Conservation (phyloP, 1,284 basidiomycete genomes). For the Leucocoprinus gongylophorus region DNA sequence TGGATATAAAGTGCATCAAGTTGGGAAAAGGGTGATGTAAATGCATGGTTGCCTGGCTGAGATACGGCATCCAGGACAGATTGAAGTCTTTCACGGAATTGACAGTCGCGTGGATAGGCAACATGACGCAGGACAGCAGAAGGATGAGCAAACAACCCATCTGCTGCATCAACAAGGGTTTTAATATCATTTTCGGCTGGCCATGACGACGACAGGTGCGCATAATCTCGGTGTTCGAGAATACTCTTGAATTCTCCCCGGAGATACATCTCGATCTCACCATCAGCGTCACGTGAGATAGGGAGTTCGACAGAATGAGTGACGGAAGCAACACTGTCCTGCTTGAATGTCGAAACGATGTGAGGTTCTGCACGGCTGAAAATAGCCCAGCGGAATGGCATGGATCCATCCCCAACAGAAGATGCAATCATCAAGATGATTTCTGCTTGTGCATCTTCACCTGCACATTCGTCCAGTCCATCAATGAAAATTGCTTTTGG, state of each 20-base stretch:
- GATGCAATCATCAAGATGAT: background rate
- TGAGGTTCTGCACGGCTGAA: slow-evolving; percentile 8
- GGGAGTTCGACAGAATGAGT: background rate
- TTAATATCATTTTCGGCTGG: slow-evolving; percentile 2
- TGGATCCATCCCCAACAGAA: background rate
- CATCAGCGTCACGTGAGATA: background rate
- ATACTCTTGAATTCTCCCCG: slow-evolving; percentile 3
- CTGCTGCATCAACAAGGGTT: slow-evolving; percentile 1
- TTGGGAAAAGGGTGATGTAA: background rate
- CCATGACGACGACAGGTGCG: background rate
- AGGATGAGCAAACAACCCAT: slow-evolving; percentile 9
- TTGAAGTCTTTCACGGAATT: background rate
- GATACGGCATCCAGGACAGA: background rate
- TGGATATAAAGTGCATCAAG: background rate
- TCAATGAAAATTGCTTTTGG: slow-evolving; percentile 8
- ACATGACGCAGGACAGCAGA: slow-evolving; percentile 3
- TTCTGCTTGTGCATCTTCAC: background rate
- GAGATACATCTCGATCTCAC: slow-evolving; percentile 5
- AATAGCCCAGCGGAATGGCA: slow-evolving; percentile 1
- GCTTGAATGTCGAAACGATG: background rate
- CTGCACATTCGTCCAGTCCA: slow-evolving; percentile 10
- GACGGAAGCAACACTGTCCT: background rate
- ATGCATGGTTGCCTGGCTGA: background rate
- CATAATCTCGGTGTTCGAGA: background rate
- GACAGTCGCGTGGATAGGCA: background rate